phyloP scores from a whole-genome alignment of 495 filamentous ascomycete genomes.

The Aspergillus biplanus region DNA sequence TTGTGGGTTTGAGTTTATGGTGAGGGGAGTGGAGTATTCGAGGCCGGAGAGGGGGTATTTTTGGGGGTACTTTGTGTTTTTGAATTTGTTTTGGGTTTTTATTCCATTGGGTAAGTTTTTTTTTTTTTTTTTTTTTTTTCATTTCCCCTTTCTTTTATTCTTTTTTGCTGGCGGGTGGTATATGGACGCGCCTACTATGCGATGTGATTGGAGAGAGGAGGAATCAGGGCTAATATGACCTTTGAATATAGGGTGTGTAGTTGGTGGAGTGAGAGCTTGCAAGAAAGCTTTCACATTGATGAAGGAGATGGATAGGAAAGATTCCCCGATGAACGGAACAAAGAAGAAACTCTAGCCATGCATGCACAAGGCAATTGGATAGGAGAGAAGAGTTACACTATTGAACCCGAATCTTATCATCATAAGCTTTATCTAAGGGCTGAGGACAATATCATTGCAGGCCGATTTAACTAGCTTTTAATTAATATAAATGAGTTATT shows the following conservation, averaged over 20 bases:
- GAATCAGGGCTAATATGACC: not conserved
- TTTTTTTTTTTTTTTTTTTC: slow-evolving; percentile 2
- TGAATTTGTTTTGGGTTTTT: slow-evolving; percentile 79
- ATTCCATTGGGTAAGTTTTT: slow-evolving; percentile 57
- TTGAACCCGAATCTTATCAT: too few relatives aligned
- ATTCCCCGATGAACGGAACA: too few relatives aligned
- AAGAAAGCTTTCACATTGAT: not conserved
- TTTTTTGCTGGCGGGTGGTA: not conserved
- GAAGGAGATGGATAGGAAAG: not conserved
- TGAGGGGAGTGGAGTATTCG: slow-evolving; percentile 58
- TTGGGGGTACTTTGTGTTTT: slow-evolving; percentile 77
- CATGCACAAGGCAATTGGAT: too few relatives aligned
- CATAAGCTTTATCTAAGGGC: too few relatives aligned
- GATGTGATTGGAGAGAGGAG: not conserved
- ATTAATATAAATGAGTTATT: not conserved
- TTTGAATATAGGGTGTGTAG: not conserved
- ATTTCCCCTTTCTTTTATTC: not conserved
- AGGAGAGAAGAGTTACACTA: too few relatives aligned
- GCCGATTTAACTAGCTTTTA: too few relatives aligned
- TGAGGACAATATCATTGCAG: too few relatives aligned
- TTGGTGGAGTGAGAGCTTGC: not conserved
- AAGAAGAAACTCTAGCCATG: not conserved
- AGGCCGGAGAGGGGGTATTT: slow-evolving; percentile 75
- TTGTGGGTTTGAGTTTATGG: slow-evolving; percentile 60
- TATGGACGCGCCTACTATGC: not conserved